phyloP scores from a whole-genome alignment of 495 filamentous ascomycete species.

The Cercophora newfieldiana region DNA sequence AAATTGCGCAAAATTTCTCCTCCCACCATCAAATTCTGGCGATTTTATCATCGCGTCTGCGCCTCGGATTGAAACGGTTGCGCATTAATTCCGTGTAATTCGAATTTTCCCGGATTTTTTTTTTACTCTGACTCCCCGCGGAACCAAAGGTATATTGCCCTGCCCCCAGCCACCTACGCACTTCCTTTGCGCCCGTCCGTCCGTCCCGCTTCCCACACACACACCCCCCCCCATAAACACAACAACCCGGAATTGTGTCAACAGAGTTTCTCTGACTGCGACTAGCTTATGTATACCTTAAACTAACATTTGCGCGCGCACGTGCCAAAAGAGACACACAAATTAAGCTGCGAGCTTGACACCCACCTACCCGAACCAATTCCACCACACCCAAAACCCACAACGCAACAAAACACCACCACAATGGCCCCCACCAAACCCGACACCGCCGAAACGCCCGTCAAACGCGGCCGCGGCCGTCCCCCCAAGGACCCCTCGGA shows the following conservation, averaged over 20 bases:
- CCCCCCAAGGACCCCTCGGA: constrained; percentile 40
- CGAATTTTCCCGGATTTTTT: constrained; percentile 7
- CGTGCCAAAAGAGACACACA: neutral
- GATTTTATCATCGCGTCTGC: neutral
- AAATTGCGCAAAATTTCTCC: neutral
- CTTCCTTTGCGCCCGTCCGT: neutral
- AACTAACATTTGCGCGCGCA: neutral
- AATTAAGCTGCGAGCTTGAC: too few species aligned
- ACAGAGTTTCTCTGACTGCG: too few species aligned
- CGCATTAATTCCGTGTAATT: neutral
- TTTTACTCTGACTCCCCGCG: neutral
- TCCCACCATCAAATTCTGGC: neutral
- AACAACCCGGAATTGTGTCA: neutral
- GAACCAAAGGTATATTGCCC: neutral
- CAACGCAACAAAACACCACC: constrained; percentile 2
- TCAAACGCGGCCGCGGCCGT: constrained; percentile 49
- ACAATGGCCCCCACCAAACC: constrained; percentile 27
- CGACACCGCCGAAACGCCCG: constrained; percentile 21
- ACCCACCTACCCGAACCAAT: neutral
- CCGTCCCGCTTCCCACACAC: neutral
- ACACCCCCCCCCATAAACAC: neutral
- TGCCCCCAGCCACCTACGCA: neutral
- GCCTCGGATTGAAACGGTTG: neutral
- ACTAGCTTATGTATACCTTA: neutral
- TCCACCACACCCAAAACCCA: constrained; percentile 1